Percentiles rank a stretch among this genome's conserved stretches.
Evolutionary conservation across 495 filamentous ascomycete species (phyloP).

Genomic region (Sordaria brevicollis): DNA sequence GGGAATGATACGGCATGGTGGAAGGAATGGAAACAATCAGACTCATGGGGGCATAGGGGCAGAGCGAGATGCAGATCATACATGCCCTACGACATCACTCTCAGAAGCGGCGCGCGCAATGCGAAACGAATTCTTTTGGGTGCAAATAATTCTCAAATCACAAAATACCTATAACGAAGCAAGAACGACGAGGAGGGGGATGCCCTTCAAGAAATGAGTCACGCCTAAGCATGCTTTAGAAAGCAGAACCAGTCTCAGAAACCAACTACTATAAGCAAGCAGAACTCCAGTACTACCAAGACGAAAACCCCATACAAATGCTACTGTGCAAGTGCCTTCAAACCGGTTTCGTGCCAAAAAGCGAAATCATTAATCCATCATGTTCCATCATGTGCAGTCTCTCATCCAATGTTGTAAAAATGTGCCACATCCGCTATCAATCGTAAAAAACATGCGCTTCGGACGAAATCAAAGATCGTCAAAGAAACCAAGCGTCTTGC

Average conservation of each 20-base stretch:
- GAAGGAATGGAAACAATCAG: neutral
- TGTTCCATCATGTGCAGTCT: constrained; percentile 6
- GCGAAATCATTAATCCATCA: neutral
- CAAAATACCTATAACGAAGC: neutral
- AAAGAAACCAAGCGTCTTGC: constrained; percentile 4
- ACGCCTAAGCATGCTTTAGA: neutral
- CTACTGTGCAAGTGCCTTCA: neutral
- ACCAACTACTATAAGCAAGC: neutral
- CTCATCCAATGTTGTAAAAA: neutral
- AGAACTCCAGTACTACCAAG: neutral
- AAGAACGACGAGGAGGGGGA: neutral
- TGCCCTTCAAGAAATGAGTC: neutral
- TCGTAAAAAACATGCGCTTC: neutral
- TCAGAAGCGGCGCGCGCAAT: neutral
- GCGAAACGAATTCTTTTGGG: neutral
- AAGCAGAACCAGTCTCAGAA: neutral
- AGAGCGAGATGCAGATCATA: neutral
- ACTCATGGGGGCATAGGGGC: neutral
- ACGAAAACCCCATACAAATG: neutral
- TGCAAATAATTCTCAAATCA: neutral
- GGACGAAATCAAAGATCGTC: constrained; percentile 14
- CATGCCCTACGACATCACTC: neutral
- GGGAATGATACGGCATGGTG: neutral
- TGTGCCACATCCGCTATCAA: neutral
- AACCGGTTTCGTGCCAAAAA: neutral